phyloP scores from a whole-genome alignment of 164 flowering plant species.

The Santalum album region DNA sequence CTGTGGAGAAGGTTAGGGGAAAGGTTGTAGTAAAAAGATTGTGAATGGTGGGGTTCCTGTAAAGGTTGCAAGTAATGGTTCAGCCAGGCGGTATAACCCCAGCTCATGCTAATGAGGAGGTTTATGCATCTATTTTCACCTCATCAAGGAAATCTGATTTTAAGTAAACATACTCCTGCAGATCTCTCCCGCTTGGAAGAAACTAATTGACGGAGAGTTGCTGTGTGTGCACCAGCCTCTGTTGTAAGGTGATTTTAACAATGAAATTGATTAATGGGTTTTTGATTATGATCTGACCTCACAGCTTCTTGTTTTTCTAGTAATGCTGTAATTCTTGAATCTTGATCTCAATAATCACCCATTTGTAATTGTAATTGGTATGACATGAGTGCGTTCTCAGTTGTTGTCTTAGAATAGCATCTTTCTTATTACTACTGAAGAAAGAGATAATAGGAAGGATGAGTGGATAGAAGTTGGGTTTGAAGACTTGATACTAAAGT shows the following conservation, averaged over 20 bases:
- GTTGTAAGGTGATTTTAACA: background rate
- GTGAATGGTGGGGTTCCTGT: conserved; percentile 18
- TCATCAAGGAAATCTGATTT: conserved; percentile 71
- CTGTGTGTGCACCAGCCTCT: background rate
- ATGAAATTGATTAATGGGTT: too few relatives aligned
- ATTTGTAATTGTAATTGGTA: too few relatives aligned
- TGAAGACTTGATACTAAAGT: too few relatives aligned
- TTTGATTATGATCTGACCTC: too few relatives aligned
- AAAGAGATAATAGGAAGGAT: too few relatives aligned
- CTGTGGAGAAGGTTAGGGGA: conserved; percentile 17
- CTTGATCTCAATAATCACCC: too few relatives aligned
- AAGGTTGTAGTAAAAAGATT: conserved; percentile 28
- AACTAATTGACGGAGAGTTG: conserved; percentile 31
- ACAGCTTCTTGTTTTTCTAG: too few relatives aligned
- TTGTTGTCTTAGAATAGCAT: too few relatives aligned
- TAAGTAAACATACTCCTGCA: conserved; percentile 79
- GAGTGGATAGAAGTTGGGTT: too few relatives aligned
- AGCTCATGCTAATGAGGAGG: conserved; percentile 61
- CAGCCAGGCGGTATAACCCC: conserved; percentile 50
- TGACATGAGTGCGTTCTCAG: too few relatives aligned
- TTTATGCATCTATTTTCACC: conserved; percentile 89
- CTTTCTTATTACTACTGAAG: too few relatives aligned
- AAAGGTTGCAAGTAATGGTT: conserved; percentile 22
- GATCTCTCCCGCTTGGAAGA: conserved; percentile 91
- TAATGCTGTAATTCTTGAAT: too few relatives aligned